Evolutionary conservation across 805 yeast genomes (phyloP).

Genomic region (Suhomyces pyralidae): DNA sequence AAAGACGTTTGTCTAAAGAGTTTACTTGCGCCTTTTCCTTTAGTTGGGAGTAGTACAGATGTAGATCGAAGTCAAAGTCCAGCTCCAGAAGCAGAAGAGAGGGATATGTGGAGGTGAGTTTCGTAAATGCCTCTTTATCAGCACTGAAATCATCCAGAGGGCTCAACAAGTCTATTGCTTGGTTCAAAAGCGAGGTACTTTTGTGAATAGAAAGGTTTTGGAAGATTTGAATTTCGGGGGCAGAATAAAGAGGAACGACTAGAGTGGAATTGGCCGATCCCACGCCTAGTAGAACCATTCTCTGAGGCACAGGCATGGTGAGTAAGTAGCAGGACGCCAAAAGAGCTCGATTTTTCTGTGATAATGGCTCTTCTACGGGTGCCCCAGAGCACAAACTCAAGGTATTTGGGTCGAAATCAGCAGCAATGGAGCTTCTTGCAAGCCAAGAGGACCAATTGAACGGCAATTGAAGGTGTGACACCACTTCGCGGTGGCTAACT

Average conservation of each 20-base stretch:
- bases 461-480: slow-evolving; percentile 22
- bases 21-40: neutral
- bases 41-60: neutral
- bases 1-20: neutral
- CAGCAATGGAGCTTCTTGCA: neutral
- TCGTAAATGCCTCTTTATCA: neutral
- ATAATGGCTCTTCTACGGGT: neutral
- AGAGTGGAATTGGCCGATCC: slow-evolving; percentile 17
- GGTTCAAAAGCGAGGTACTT: neutral
- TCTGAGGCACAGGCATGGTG: slow-evolving; percentile 25
- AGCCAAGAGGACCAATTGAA: slow-evolving; percentile 33
- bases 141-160: too few species aligned
- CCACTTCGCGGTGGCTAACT: slow-evolving; percentile 12
- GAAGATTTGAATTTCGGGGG: neutral
- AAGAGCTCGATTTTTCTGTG: neutral
- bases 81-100: neutral
- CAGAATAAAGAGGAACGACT: slow-evolving; percentile 18
- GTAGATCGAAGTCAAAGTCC: neutral
- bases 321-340: slow-evolving; percentile 31
- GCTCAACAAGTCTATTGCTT: neutral
- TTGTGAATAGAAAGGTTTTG: neutral
- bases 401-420: neutral
- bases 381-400: neutral
- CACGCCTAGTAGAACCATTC: slow-evolving; percentile 29
- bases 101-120: too few species aligned